phyloP scores from a whole-genome alignment of 164 flowering plant species.

The Aristolochia fimbriata region DNA sequence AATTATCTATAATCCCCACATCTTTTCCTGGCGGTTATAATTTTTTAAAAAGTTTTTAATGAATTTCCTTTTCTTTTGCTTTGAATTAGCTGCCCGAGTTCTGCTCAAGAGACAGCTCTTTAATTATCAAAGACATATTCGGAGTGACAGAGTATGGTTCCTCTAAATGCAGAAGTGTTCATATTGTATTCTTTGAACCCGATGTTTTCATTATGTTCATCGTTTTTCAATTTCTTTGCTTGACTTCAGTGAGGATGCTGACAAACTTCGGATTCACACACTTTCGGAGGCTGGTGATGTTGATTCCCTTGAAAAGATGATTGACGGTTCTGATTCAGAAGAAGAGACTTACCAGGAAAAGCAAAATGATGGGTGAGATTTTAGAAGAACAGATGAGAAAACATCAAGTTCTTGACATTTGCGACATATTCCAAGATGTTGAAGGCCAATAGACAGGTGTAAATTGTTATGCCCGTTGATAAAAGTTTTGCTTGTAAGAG shows the following conservation, averaged over 20 bases:
- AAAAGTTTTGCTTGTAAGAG: no score
- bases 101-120: slow-evolving; percentile 71
- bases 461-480: background rate
- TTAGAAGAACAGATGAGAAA: background rate
- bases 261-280: slow-evolving; percentile 59
- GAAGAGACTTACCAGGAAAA: slow-evolving; percentile 13
- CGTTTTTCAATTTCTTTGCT: background rate
- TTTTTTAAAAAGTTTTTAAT: background rate
- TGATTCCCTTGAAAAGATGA: slow-evolving; percentile 74
- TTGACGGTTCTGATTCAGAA: slow-evolving; percentile 45
- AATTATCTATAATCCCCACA: no score
- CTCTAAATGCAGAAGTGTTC: background rate
- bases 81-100: slow-evolving; percentile 76
- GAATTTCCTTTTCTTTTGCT: slow-evolving; percentile 4
- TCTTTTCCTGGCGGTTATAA: no score
- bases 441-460: background rate
- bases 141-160: slow-evolving; percentile 88
- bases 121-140: slow-evolving; percentile 75
- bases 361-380: background rate
- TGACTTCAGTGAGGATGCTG: slow-evolving; percentile 76
- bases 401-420: background rate
- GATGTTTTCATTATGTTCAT: background rate
- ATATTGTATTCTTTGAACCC: background rate
- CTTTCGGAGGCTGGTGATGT: slow-evolving; percentile 73
- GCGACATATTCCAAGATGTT: no score